These are phyloP conservation scores for Diaporthe aspalathi DNA, from an alignment of 2,329 filamentous ascomycete genomes.

Conservation along the genomic window DNA sequence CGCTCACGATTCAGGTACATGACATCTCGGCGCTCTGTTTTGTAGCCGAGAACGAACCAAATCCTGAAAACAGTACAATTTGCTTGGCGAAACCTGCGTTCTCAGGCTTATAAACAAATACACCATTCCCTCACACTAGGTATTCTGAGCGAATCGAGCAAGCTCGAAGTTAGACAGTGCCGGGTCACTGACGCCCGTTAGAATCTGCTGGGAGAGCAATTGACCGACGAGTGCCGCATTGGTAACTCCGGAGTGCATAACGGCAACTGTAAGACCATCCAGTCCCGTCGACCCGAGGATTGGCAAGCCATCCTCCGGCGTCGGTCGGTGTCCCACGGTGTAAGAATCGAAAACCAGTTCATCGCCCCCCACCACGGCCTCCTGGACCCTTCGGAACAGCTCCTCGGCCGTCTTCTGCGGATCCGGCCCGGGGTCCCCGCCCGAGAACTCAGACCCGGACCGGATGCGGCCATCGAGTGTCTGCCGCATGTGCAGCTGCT, in stretches of 20 bases:
- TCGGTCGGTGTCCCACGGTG: conserved; percentile 46
- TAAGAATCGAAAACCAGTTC: conserved; percentile 46
- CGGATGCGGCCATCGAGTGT: conserved; percentile 45
- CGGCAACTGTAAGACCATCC: conserved; percentile 46
- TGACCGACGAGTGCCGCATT: conserved; percentile 45
- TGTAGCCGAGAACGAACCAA: neutral
- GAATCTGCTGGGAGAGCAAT: conserved; percentile 40
- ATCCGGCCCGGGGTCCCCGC: conserved; percentile 41
- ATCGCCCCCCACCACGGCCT: conserved; percentile 39
- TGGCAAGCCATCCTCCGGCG: conserved; percentile 45
- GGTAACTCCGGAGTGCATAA: conserved; percentile 49
- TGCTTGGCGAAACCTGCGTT: neutral
- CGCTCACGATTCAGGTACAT: neutral
- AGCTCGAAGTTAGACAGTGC: conserved; percentile 40
- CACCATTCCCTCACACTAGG: neutral
- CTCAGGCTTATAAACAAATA: neutral
- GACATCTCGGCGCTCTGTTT: neutral
- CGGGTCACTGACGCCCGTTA: conserved; percentile 41
- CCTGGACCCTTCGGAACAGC: conserved; percentile 43
- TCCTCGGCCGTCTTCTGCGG: conserved; percentile 42
- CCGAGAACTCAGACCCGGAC: conserved; percentile 43
- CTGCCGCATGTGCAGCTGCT: conserved; percentile 47
- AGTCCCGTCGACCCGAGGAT: conserved; percentile 45
- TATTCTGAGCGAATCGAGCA: conserved; percentile 34
- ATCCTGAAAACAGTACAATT: neutral